phyloP scores from a whole-genome alignment of 1,284 basidiomycete species.

The Amylostereum chailletii region DNA sequence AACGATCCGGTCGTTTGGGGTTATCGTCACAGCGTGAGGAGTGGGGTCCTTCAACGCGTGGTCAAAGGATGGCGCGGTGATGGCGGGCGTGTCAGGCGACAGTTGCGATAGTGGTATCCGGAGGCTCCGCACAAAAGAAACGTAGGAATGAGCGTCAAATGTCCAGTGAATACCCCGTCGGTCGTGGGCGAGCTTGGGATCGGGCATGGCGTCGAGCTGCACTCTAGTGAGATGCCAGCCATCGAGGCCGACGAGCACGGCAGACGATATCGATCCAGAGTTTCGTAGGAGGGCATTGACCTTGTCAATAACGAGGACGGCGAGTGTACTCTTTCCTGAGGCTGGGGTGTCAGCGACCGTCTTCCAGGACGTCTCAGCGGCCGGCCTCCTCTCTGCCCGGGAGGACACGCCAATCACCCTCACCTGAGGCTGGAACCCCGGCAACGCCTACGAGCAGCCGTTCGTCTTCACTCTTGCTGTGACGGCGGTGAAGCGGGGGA shows the following conservation, averaged over 20 bases:
- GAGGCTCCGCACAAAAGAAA: constrained; percentile 50
- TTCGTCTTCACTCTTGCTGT: no score
- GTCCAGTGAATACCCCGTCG: constrained; percentile 70
- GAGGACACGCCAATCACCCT: no score
- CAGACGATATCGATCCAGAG: constrained; percentile 6
- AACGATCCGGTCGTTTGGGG: constrained; percentile 37
- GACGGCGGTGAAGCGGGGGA: no score
- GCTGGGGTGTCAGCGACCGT: constrained; percentile 67
- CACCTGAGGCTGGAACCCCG: no score
- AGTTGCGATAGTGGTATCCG: constrained; percentile 27
- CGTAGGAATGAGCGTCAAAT: constrained; percentile 57
- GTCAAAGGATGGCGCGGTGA: constrained; percentile 72
- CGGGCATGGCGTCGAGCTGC: constrained; percentile 58
- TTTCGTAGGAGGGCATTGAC: constrained; percentile 32
- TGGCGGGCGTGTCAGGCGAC: constrained; percentile 15
- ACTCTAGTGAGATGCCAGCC: constrained; percentile 78
- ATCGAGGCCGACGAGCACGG: constrained; percentile 65
- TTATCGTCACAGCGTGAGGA: constrained; percentile 45
- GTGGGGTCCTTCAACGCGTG: constrained; percentile 58
- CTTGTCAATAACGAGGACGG: constrained; percentile 42
- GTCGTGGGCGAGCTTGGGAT: constrained; percentile 67
- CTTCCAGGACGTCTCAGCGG: no score
- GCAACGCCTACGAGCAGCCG: constrained; percentile 61
- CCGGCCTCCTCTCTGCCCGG: no score
- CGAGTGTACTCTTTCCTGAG: constrained; percentile 75